A percentile compares a stretch with the other conserved stretches of the same genome.
These are phyloP conservation scores for Penicillium arizonense DNA, from an alignment of 495 filamentous ascomycete genomes.

Conservation along the genomic window DNA sequence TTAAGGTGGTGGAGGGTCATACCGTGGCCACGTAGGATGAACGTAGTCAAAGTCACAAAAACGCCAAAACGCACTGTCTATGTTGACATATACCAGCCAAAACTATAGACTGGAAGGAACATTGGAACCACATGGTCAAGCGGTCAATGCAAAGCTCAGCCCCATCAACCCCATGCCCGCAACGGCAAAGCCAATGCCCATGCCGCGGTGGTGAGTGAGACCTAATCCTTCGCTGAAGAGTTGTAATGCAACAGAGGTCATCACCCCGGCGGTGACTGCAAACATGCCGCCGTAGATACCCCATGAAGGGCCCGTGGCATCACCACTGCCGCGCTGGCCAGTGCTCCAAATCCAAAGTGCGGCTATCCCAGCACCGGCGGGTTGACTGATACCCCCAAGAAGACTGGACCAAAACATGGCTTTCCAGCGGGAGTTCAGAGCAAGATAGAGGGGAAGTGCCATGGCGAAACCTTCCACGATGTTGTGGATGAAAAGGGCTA, in stretches of 20 bases:
- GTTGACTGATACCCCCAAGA: slow-evolving; percentile 83
- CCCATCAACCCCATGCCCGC: slow-evolving; percentile 89
- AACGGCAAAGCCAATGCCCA: slow-evolving; percentile 85
- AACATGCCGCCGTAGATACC: slow-evolving; percentile 88
- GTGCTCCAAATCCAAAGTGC: slow-evolving; percentile 76
- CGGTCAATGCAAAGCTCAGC: slow-evolving; percentile 79
- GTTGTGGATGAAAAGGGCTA: slow-evolving; percentile 96
- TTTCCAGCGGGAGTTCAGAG: slow-evolving; percentile 67
- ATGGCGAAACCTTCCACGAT: slow-evolving; percentile 96
- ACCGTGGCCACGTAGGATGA: not conserved
- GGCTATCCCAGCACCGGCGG: slow-evolving; percentile 79
- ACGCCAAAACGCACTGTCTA: not conserved
- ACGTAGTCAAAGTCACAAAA: not conserved
- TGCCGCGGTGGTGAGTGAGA: slow-evolving; percentile 71
- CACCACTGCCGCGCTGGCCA: slow-evolving; percentile 42
- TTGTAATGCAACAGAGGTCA: slow-evolving; percentile 88
- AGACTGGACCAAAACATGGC: slow-evolving; percentile 84
- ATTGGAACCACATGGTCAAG: slow-evolving; percentile 24
- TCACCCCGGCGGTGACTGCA: slow-evolving; percentile 86
- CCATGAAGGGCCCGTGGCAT: slow-evolving; percentile 52
- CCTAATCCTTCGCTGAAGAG: slow-evolving; percentile 83
- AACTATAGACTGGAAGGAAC: not conserved
- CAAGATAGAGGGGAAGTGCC: slow-evolving; percentile 87
- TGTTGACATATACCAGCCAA: slow-evolving; percentile 6
- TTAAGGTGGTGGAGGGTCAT: not conserved